These are phyloP conservation scores for Globisporangium paddicum DNA, from an alignment of 352 stramenopile genomes.

Conservation along the genomic window DNA sequence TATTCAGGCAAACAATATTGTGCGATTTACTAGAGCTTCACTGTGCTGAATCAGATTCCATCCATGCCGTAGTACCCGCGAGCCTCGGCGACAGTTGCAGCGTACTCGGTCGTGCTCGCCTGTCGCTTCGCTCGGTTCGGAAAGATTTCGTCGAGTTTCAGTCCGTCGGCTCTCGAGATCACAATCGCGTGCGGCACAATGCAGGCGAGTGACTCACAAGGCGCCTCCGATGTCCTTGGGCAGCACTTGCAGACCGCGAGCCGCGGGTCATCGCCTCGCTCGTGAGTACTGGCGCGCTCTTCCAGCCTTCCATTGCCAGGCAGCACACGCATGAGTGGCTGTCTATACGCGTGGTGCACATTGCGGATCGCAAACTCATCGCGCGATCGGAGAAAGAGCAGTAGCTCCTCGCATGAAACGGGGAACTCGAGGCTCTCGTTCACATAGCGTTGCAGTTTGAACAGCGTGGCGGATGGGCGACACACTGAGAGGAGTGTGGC, in stretches of 20 bases:
- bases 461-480: conserved; percentile 54
- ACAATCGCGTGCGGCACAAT: conserved; percentile 51
- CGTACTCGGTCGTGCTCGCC: conserved; percentile 3
- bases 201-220: conserved; percentile 53
- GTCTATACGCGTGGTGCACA: conserved; percentile 23
- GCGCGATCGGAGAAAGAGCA: conserved; percentile 32
- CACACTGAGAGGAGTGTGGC: conserved; percentile 32
- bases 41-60: neutral
- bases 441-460: conserved; percentile 51
- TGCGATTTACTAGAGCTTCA: no score
- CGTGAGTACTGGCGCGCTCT: conserved; percentile 4
- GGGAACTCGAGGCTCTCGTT: conserved; percentile 36
- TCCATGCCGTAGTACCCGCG: conserved; percentile 9
- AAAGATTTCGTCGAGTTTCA: conserved; percentile 11
- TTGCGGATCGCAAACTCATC: conserved; percentile 37
- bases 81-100: conserved; percentile 10
- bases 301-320: conserved; percentile 2
- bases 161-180: conserved; percentile 21
- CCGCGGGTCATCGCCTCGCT: conserved; percentile 25
- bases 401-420: conserved; percentile 35
- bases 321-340: conserved; percentile 16
- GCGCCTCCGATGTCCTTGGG: conserved; percentile 17
- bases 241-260: conserved; percentile 40
- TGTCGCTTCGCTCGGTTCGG: neutral
- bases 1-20: no score